phyloP scores from a whole-genome alignment of 2,329 filamentous ascomycete genomes.

The Talaromyces sp. region DNA sequence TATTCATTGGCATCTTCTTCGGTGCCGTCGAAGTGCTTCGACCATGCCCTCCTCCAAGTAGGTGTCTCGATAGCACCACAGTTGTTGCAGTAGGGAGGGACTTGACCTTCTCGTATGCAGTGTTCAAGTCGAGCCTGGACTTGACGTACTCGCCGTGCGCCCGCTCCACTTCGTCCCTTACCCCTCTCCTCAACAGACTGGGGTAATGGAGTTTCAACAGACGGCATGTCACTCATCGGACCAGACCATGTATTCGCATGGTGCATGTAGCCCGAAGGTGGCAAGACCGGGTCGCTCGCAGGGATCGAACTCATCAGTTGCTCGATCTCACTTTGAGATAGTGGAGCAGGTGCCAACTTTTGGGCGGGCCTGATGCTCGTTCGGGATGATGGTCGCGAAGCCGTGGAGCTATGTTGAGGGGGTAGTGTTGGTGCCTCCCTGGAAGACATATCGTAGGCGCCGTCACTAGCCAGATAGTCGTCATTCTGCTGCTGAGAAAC shows the following conservation, averaged over 20 bases:
- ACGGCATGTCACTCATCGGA: conserved; percentile 44
- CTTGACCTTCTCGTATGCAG: conserved; percentile 71
- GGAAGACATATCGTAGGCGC: conserved; percentile 17
- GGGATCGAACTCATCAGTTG: conserved; percentile 36
- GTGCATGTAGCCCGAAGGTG: conserved; percentile 31
- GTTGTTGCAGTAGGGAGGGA: conserved; percentile 85
- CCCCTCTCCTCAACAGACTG: conserved; percentile 34
- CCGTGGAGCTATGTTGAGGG: conserved; percentile 28
- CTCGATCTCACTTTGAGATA: conserved; percentile 34
- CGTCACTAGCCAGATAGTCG: conserved; percentile 23
- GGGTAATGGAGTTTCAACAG: conserved; percentile 38
- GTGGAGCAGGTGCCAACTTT: conserved; percentile 39
- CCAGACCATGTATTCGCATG: conserved; percentile 45
- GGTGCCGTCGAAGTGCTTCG: conserved; percentile 67
- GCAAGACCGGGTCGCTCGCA: conserved; percentile 51
- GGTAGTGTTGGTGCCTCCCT: conserved; percentile 26
- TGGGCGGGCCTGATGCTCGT: conserved; percentile 33
- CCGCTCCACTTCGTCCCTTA: conserved; percentile 47
- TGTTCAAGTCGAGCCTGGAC: conserved; percentile 56
- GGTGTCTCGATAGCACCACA: conserved; percentile 95
- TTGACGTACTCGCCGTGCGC: conserved; percentile 64
- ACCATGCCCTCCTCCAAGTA: conserved; percentile 91
- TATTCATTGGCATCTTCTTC: conserved; percentile 69
- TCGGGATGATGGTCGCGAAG: conserved; percentile 38
- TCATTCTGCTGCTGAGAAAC: conserved; percentile 24